Percentiles rank a stretch among this genome's conserved stretches.
phyloP scores from a whole-genome alignment of 495 filamentous ascomycete species.

The Rhypophila decipiens region DNA sequence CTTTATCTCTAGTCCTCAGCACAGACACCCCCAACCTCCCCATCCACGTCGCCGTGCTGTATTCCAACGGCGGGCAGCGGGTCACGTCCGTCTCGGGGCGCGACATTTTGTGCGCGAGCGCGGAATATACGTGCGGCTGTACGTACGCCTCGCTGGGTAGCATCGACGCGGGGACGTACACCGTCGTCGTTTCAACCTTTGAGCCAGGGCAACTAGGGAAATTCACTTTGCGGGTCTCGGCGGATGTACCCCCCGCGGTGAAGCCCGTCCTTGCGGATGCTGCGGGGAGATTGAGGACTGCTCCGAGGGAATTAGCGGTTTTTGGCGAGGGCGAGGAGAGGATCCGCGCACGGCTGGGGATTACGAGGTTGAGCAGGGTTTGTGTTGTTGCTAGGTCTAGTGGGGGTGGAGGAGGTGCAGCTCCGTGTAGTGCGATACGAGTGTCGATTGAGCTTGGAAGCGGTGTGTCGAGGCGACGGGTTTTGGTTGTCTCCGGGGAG shows the following conservation, averaged over 20 bases:
- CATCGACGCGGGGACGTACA: constrained; percentile 68
- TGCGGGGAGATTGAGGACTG: constrained; percentile 58
- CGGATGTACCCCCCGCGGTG: constrained; percentile 47
- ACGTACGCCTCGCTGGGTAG: constrained; percentile 55
- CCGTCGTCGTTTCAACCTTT: constrained; percentile 82
- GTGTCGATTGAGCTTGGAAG: constrained; percentile 60
- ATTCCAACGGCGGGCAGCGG: constrained; percentile 59
- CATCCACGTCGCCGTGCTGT: constrained; percentile 78
- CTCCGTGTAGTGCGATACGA: constrained; percentile 45
- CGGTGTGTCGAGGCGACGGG: constrained; percentile 55
- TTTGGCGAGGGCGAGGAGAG: constrained; percentile 46
- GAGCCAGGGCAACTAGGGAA: constrained; percentile 65
- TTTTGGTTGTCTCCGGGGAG: constrained; percentile 48
- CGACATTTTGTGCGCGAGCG: constrained; percentile 72
- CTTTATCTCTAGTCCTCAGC: constrained; percentile 66
- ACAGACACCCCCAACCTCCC: constrained; percentile 52
- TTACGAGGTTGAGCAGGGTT: constrained; percentile 51
- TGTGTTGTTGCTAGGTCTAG: constrained; percentile 37
- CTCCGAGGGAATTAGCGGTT: constrained; percentile 38
- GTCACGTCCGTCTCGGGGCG: constrained; percentile 59
- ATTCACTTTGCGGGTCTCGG: constrained; percentile 69
- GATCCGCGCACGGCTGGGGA: constrained; percentile 45
- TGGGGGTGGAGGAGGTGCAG: constrained; percentile 9
- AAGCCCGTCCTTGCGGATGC: constrained; percentile 55
- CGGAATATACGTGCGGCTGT: constrained; percentile 77